Evolutionary conservation across 768 basidiomycete genomes (phyloP), one percentile per base, ranked within the genome.

Genomic region (Tricholoma furcatifolium): DNA sequence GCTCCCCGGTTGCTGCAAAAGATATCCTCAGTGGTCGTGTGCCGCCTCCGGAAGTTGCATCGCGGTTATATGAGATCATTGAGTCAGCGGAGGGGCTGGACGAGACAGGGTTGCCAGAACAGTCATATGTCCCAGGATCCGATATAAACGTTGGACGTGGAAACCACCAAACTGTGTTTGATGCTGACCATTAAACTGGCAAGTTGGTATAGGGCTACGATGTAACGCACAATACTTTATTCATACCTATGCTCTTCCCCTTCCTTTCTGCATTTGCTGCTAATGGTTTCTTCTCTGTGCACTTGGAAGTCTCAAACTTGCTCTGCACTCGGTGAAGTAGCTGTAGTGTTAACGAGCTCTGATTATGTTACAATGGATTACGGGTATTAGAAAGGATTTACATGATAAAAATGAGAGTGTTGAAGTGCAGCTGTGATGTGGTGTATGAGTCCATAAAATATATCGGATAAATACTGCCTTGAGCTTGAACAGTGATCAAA

Each of bases 41-140:
- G 1, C 97, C 96, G 4, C 91, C 96, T n/a, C 96, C 97, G 0
- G 96, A 98, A 72, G 92, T 96, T 51, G 94, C 94, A 1, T 91
- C 89, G 30, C 79, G 80, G 58, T 67, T 98, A 58, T 98, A 98
- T 70, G 96, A 98, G 67, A 87, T 98, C 63, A 96, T 99, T 60
- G 96, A 98, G 72, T 89, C 92, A 31, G 93, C 93, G 7, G 94
- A 95, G 70, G 94, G 94, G 31, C 73, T 96, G 43, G 94, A 97
- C 65, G 94, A 97, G 73, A 73, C 75, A 0, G 85, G 85, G 2
- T 71, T 96, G 18, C 93, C 94, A 0, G 81, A 88, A 20, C 74
- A 80, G 23, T 81, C 91, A 2, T 97, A 92, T 65, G 83, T 94
- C 23, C 94, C 94, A 0, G 75, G 79, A 31, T 72, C 78, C 10